Evolutionary conservation across 2,329 filamentous ascomycete species (phyloP).

Genomic region (Paraconiothyrium brasiliense): DNA sequence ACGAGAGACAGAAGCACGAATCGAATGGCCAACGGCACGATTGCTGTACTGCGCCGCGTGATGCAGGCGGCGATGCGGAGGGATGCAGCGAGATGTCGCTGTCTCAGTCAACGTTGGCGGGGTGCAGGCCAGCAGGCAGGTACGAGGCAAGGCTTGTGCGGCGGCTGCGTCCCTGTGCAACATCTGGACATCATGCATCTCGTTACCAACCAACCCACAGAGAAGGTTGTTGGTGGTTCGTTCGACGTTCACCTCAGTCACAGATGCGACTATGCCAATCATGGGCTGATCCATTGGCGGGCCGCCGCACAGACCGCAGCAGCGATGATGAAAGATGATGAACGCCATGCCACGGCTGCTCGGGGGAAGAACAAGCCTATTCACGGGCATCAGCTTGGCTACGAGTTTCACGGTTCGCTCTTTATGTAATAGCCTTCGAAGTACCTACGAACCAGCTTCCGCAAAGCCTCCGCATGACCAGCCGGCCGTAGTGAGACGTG

Average conservation of each 20-base stretch:
- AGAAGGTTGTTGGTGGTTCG: not conserved
- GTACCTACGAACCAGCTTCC: slow-evolving; percentile 17
- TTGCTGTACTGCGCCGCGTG: not conserved
- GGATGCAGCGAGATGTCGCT: slow-evolving; percentile 4
- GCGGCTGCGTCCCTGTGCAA: not conserved
- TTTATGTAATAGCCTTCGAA: slow-evolving; percentile 36
- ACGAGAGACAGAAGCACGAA: slow-evolving; percentile 4
- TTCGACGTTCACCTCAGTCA: not conserved
- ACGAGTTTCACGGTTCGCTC: slow-evolving; percentile 12
- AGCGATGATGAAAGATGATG: slow-evolving; percentile 4
- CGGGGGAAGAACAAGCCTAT: slow-evolving; percentile 9
- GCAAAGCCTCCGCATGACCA: slow-evolving; percentile 36
- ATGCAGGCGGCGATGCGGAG: not conserved
- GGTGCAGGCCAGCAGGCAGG: not conserved
- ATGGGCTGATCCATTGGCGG: slow-evolving; percentile 6
- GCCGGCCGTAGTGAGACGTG: slow-evolving; percentile 25
- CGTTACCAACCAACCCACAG: not conserved
- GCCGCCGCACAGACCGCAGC: slow-evolving; percentile 11
- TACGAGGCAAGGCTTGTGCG: not conserved
- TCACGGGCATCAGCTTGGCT: slow-evolving; percentile 7
- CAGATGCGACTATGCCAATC: slow-evolving; percentile 4
- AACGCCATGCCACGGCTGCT: slow-evolving; percentile 11
- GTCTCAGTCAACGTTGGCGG: not conserved
- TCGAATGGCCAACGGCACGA: not conserved
- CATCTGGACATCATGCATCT: not conserved